Evolutionary conservation across 2,329 filamentous ascomycete species (phyloP).

Genomic region (Colletotrichum sp.): DNA sequence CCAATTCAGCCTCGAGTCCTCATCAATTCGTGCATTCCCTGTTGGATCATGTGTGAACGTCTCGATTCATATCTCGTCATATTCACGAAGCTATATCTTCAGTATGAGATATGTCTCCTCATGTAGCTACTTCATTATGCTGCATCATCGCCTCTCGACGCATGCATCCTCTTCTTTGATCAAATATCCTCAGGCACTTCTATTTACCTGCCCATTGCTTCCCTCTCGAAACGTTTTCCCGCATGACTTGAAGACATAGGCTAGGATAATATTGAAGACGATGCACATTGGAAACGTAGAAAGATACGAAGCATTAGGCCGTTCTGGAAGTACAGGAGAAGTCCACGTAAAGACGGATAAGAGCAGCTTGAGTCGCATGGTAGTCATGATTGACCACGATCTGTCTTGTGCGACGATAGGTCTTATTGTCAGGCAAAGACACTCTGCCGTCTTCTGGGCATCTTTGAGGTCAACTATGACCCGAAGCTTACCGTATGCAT

Average conservation of each 20-base stretch:
- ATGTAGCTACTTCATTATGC: not conserved
- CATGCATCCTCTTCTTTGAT: not conserved
- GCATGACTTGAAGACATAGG: not conserved
- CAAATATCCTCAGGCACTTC: not conserved
- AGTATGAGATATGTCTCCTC: not conserved
- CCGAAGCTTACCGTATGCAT: not conserved
- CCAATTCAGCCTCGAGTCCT: not conserved
- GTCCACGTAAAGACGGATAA: not conserved
- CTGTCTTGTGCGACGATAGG: not conserved
- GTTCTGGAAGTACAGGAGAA: not conserved
- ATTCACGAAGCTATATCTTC: not conserved
- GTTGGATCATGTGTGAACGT: not conserved
- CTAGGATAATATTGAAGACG: not conserved
- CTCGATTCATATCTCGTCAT: not conserved
- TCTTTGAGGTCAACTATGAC: not conserved
- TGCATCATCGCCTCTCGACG: not conserved
- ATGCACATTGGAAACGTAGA: not conserved
- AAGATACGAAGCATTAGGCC: not conserved
- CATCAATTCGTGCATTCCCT: not conserved
- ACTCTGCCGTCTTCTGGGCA: not conserved
- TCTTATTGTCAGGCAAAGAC: not conserved
- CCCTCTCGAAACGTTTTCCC: not conserved
- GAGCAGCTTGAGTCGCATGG: not conserved
- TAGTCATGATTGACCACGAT: not conserved
- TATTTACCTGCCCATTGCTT: not conserved